Evolutionary conservation across 352 stramenopile genomes (phyloP).

Genomic region (Globisporangium solare): DNA sequence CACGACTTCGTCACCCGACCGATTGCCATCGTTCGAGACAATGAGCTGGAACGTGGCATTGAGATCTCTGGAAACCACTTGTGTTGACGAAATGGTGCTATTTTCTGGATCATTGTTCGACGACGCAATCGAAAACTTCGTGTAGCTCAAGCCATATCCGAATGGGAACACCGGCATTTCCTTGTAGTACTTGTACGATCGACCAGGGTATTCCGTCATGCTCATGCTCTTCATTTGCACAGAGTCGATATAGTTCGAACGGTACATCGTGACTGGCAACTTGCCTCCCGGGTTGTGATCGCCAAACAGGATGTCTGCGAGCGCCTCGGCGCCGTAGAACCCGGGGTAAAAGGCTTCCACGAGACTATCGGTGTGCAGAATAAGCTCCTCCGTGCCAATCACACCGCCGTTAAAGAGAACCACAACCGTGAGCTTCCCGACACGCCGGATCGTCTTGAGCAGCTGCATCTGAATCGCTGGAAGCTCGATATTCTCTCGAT

Average conservation of each 20-base stretch:
- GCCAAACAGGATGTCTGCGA: slow-evolving; percentile 84
- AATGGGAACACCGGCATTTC: slow-evolving; percentile 87
- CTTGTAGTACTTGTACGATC: slow-evolving; percentile 91
- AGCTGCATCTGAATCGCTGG: slow-evolving; percentile 74
- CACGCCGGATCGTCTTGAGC: slow-evolving; percentile 51
- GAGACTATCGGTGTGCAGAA: slow-evolving; percentile 55
- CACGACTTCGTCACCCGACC: slow-evolving; percentile 66
- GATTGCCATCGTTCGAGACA: slow-evolving; percentile 50
- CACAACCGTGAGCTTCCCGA: slow-evolving; percentile 65
- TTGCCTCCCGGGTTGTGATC: slow-evolving; percentile 76
- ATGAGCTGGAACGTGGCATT: slow-evolving; percentile 46
- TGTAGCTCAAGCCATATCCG: slow-evolving; percentile 89
- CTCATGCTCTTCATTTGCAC: slow-evolving; percentile 87
- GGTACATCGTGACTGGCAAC: slow-evolving; percentile 86
- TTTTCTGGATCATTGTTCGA: slow-evolving; percentile 13
- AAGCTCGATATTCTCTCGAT: slow-evolving; percentile 74
- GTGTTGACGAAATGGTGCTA: slow-evolving; percentile 2
- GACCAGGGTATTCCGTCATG: slow-evolving; percentile 86
- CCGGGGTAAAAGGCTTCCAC: slow-evolving; percentile 83
- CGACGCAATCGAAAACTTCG: slow-evolving; percentile 53
- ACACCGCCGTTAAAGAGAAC: slow-evolving; percentile 89
- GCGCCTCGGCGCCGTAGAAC: slow-evolving; percentile 71
- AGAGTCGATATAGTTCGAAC: slow-evolving; percentile 64
- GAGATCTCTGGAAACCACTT: slow-evolving; percentile 29
- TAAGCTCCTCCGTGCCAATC: slow-evolving; percentile 68